A percentile compares a stretch with the other conserved stretches of the same genome.
Evolutionary conservation across 2,329 filamentous ascomycete genomes (phyloP).

Genomic region (Ambrosiella cleistominuta): DNA sequence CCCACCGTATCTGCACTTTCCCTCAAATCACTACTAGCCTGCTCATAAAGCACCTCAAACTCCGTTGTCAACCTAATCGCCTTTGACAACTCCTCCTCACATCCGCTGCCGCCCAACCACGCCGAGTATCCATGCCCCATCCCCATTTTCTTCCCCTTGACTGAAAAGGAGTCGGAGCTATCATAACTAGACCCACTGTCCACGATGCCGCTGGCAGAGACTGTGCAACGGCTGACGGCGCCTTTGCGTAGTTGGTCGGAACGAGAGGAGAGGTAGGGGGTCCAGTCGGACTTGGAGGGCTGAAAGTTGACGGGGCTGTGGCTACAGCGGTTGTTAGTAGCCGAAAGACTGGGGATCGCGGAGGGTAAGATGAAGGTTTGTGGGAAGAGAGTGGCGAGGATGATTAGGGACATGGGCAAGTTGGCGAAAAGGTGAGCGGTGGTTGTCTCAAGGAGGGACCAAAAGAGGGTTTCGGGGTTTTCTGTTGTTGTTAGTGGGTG

Average conservation of each 20-base stretch:
- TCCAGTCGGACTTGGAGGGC: background rate
- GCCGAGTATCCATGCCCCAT: background rate
- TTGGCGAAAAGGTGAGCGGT: background rate
- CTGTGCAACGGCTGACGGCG: background rate
- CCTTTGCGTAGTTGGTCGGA: background rate
- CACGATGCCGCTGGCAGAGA: background rate
- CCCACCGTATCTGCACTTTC: background rate
- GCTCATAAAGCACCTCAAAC: slow-evolving; percentile 3
- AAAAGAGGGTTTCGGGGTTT: background rate
- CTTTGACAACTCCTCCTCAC: background rate
- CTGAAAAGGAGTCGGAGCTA: background rate
- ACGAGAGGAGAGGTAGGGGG: background rate
- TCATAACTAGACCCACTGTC: background rate
- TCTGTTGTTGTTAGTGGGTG: background rate
- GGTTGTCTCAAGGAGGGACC: slow-evolving; percentile 2
- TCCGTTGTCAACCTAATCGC: background rate
- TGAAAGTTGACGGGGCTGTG: background rate
- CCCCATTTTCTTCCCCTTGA: background rate
- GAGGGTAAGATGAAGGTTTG: slow-evolving; percentile 1
- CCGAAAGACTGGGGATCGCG: background rate
- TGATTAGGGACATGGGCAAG: background rate
- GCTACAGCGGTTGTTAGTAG: background rate
- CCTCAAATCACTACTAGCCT: background rate
- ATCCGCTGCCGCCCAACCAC: background rate
- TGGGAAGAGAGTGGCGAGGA: slow-evolving; percentile 1